phyloP scores from a whole-genome alignment of 2,329 filamentous ascomycete genomes.

The Nigrospora osmanthi region DNA sequence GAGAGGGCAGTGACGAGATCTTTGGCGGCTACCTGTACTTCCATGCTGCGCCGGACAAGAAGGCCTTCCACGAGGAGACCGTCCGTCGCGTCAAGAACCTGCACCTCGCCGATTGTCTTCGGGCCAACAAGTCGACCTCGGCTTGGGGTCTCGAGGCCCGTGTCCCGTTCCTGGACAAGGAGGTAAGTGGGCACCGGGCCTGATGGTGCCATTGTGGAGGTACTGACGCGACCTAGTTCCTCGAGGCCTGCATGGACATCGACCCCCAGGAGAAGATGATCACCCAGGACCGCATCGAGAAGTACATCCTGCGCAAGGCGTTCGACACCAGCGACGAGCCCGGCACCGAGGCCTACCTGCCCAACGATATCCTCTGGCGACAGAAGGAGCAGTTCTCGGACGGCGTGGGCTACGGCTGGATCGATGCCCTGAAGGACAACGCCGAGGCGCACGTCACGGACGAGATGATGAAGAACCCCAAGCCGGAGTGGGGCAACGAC shows the following conservation, averaged over 20 bases:
- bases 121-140: constrained; percentile 97
- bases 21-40: constrained; percentile 99
- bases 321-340: constrained; percentile 92
- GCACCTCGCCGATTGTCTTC: constrained; percentile 90
- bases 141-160: constrained; percentile 97
- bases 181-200: constrained; percentile 36
- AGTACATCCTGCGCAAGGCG: constrained; percentile 95
- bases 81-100: constrained; percentile 93
- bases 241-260: constrained; percentile 87
- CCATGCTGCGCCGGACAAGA: constrained; percentile 84
- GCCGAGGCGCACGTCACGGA: constrained; percentile 86
- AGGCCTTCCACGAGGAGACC: constrained; percentile 92
- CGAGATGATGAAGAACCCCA: constrained; percentile 98
- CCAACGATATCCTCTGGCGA: constrained; percentile 90
- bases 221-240: constrained; percentile 52
- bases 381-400: constrained; percentile 99
- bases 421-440: constrained; percentile 92
- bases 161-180: constrained; percentile 95
- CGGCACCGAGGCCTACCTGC: constrained; percentile 76
- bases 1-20: constrained; percentile 96
- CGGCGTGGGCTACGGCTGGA: constrained; percentile 98
- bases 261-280: constrained; percentile 96
- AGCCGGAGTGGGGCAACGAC: constrained; percentile 89
- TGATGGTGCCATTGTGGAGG: neutral
- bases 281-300: constrained; percentile 81